phyloP scores from a whole-genome alignment of 2,329 filamentous ascomycete genomes.

The Paecilomyces sp. region DNA sequence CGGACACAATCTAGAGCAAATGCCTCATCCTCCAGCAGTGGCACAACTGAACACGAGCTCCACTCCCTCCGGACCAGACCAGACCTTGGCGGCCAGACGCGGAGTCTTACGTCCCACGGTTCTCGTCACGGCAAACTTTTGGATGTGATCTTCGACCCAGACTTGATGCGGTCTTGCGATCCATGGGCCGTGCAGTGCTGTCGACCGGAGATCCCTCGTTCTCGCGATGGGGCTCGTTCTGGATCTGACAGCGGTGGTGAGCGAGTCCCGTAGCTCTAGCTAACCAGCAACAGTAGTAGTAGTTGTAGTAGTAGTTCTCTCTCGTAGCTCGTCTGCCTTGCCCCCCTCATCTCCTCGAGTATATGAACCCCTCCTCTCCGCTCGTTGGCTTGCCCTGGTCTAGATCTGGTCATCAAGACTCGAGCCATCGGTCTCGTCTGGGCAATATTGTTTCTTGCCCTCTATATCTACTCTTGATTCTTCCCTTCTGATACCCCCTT shows the following conservation, averaged over 20 bases:
- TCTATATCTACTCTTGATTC: background rate
- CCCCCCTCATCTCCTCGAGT: background rate
- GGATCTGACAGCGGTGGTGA: background rate
- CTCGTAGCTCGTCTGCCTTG: background rate
- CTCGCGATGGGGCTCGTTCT: background rate
- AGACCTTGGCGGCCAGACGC: background rate
- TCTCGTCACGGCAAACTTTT: background rate
- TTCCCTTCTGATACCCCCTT: background rate
- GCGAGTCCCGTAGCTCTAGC: background rate
- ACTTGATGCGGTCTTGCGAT: background rate
- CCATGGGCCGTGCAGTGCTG: background rate
- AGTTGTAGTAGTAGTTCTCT: background rate
- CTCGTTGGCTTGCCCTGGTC: background rate
- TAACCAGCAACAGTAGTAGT: background rate
- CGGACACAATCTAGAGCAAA: background rate
- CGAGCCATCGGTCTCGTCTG: background rate
- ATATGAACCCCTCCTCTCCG: background rate
- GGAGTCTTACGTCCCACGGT: background rate
- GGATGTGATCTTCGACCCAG: background rate
- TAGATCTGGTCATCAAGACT: background rate
- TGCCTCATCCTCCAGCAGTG: background rate
- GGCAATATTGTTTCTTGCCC: background rate
- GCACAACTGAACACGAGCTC: background rate
- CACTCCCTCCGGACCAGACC: background rate
- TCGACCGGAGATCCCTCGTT: background rate